phyloP scores from a whole-genome alignment of 352 stramenopile genomes.

The Phytophthora tubulina region DNA sequence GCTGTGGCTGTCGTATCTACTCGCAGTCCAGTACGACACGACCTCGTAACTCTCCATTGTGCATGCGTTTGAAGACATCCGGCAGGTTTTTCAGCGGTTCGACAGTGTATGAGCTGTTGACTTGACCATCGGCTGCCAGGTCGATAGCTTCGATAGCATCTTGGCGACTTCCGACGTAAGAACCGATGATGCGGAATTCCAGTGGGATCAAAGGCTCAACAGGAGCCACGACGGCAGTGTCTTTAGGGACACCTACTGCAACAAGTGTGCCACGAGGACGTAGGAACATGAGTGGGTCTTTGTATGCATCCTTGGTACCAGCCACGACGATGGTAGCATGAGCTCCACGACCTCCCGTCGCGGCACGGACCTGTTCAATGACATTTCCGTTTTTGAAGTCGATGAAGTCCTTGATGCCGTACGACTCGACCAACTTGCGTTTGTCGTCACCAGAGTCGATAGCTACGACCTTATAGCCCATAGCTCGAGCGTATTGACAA shows the following conservation, averaged over 20 bases:
- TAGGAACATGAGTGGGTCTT: constrained; percentile 66
- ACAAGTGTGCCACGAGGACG: constrained; percentile 71
- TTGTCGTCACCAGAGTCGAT: constrained; percentile 80
- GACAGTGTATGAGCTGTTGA: constrained; percentile 53
- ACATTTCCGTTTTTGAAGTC: constrained; percentile 70
- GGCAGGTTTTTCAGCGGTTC: constrained; percentile 52
- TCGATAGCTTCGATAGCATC: constrained; percentile 67
- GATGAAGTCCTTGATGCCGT: constrained; percentile 81
- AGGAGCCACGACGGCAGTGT: constrained; percentile 50
- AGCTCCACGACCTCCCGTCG: constrained; percentile 56
- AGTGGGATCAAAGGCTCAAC: constrained; percentile 51
- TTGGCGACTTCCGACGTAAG: constrained; percentile 65
- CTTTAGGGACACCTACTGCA: constrained; percentile 76
- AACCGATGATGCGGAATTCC: constrained; percentile 60
- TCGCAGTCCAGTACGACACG: constrained; percentile 57
- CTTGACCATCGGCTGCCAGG: constrained; percentile 52
- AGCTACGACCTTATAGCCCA: constrained; percentile 77
- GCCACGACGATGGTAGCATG: constrained; percentile 85
- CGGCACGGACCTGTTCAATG: constrained; percentile 51
- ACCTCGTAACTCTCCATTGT: constrained; percentile 41
- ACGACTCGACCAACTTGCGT: constrained; percentile 61
- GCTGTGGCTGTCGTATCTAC: constrained; percentile 22
- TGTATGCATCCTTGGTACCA: constrained; percentile 61
- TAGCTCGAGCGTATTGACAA: constrained; percentile 78
- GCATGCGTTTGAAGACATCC: constrained; percentile 57